Evolutionary conservation across 495 filamentous ascomycete genomes (phyloP).

Genomic region (Tuber brumale): DNA sequence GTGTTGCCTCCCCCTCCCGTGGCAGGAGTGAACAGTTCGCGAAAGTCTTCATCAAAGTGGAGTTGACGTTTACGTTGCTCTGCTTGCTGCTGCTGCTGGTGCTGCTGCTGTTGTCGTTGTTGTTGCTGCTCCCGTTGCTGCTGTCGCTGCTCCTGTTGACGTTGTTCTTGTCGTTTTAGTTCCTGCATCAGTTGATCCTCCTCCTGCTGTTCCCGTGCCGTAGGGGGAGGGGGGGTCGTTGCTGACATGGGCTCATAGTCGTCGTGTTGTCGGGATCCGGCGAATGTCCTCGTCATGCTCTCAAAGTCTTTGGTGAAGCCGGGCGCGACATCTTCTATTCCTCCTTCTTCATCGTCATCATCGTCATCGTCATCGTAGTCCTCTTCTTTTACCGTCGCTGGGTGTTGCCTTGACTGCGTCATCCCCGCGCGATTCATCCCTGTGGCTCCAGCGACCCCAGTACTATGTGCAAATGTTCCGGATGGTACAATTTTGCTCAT

Average conservation of each 20-base stretch:
- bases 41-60: constrained; percentile 40
- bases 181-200: constrained; percentile 34
- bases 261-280: background rate
- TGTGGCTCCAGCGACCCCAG: constrained; percentile 24
- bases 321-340: background rate
- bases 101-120: constrained; percentile 17
- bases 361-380: constrained; percentile 18
- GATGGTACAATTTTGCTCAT: constrained; percentile 29
- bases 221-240: constrained; percentile 28
- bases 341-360: constrained; percentile 13
- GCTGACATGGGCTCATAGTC: constrained; percentile 16
- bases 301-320: background rate
- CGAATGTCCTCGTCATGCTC: background rate
- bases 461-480: constrained; percentile 20
- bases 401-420: constrained; percentile 7
- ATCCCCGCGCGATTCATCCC: constrained; percentile 14
- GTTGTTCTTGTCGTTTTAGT: constrained; percentile 44
- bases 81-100: constrained; percentile 25
- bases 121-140: constrained; percentile 26
- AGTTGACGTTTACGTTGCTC: constrained; percentile 29
- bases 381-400: constrained; percentile 10
- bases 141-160: constrained; percentile 24
- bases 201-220: constrained; percentile 19
- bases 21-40: constrained; percentile 37
- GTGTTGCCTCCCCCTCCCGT: constrained; percentile 14